Evolutionary conservation across 106 monocot genomes (phyloP).

Genomic region (Dendrobium chrysotoxum): DNA sequence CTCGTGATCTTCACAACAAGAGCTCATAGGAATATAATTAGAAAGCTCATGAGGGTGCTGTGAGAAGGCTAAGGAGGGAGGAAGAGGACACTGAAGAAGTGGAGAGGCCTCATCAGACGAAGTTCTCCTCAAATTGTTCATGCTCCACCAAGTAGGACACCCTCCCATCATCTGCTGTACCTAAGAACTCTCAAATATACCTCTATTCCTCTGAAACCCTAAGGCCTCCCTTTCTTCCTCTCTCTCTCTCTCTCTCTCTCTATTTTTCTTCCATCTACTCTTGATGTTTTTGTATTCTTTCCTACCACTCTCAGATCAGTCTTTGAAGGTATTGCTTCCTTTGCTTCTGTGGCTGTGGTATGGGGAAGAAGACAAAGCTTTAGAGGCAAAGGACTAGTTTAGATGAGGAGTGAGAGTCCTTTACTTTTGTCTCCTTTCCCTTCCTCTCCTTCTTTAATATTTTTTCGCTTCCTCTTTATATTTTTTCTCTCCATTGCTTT

Average conservation of each 20-base stretch:
- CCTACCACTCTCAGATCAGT: neutral
- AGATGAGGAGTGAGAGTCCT: neutral
- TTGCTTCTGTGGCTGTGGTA: slow-evolving; percentile 16
- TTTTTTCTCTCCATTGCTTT: slow-evolving; percentile 11
- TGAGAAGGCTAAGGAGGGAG: slow-evolving; percentile 6
- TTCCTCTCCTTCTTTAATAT: slow-evolving; percentile 5
- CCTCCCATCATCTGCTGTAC: slow-evolving; percentile 59
- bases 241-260: neutral
- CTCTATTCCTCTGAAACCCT: slow-evolving; percentile 33
- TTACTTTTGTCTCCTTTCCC: slow-evolving; percentile 3
- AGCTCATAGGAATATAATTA: slow-evolving; percentile 5
- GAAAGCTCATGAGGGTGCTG: slow-evolving; percentile 22
- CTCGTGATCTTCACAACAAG: slow-evolving; percentile 33
- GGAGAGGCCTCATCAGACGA: slow-evolving; percentile 14
- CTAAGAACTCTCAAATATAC: slow-evolving; percentile 30
- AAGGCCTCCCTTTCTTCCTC: no score
- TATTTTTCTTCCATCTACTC: neutral
- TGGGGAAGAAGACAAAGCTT: neutral
- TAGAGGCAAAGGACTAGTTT: slow-evolving; percentile 11
- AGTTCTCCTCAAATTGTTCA: slow-evolving; percentile 25
- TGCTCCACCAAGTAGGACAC: slow-evolving; percentile 42
- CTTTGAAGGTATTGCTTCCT: slow-evolving; percentile 9
- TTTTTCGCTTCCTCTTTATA: slow-evolving; percentile 19
- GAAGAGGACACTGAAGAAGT: slow-evolving; percentile 9
- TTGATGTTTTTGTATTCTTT: neutral